A percentile compares a stretch with the other conserved stretches of the same genome.
These are phyloP conservation scores for Monosporascus sp. DNA, from an alignment of 2,329 filamentous ascomycete genomes.

Conservation along the genomic window DNA sequence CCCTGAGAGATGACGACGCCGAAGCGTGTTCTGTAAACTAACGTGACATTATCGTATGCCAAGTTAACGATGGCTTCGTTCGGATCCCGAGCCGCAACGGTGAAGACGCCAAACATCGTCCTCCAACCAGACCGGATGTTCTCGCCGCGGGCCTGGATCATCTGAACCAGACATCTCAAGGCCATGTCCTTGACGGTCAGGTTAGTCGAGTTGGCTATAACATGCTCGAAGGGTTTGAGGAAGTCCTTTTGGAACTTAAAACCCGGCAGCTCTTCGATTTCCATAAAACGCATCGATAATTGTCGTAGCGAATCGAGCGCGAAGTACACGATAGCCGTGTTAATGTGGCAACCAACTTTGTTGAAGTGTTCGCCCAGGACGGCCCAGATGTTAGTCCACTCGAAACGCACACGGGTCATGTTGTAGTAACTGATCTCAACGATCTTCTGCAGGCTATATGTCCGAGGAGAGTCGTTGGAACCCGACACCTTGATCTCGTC, in stretches of 20 bases:
- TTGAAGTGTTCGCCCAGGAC: constrained; percentile 99
- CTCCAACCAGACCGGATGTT: constrained; percentile 98
- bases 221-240: constrained; percentile 94
- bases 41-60: constrained; percentile 92
- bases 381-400: constrained; percentile 97
- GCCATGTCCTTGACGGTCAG: constrained; percentile 97
- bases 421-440: constrained; percentile 99
- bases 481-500: constrained; percentile 98
- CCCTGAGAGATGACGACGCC: constrained; percentile 94
- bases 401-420: constrained; percentile 96
- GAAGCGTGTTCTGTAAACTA: constrained; percentile 93
- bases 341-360: constrained; percentile 90
- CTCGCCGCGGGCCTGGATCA: constrained; percentile 95
- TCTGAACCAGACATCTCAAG: constrained; percentile 90
- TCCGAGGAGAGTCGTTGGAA: constrained; percentile 89
- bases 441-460: constrained; percentile 95
- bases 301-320: constrained; percentile 92
- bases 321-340: constrained; percentile 96
- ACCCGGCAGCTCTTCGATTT: constrained; percentile 92
- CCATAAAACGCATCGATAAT: constrained; percentile 97
- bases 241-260: constrained; percentile 99
- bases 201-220: constrained; percentile 87
- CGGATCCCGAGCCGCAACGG: constrained; percentile 85
- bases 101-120: constrained; percentile 99
- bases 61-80: constrained; percentile 95